These are phyloP conservation scores for Calonectria hongkongensis DNA, from an alignment of 2,329 filamentous ascomycete genomes.

Conservation along the genomic window DNA sequence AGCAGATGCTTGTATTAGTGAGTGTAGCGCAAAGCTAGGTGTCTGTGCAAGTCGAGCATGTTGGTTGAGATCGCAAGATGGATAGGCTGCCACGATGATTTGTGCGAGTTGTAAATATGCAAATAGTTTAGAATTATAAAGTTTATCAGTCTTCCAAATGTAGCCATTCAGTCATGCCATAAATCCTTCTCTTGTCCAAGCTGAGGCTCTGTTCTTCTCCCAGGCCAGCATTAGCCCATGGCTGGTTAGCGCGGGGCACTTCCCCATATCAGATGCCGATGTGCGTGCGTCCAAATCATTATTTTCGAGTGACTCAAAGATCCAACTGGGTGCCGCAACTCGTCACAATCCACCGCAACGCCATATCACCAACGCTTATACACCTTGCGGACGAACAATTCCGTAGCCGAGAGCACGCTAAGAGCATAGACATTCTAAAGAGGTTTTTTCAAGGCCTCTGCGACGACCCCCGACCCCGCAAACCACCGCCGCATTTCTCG, in stretches of 20 bases:
- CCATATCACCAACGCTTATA: conserved; percentile 6
- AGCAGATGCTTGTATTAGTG: no score
- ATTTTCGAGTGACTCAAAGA: conserved; percentile 61
- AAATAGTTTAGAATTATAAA: neutral
- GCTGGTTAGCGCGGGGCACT: conserved; percentile 60
- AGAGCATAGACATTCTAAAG: neutral
- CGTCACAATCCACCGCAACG: conserved; percentile 36
- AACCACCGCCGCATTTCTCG: conserved; percentile 27
- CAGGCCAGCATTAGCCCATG: conserved; percentile 37
- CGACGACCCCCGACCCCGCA: conserved; percentile 18
- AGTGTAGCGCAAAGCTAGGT: no score
- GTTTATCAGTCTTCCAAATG: neutral
- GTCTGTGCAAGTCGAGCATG: no score
- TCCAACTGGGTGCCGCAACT: conserved; percentile 39
- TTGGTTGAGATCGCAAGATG: no score
- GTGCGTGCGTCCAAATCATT: conserved; percentile 47
- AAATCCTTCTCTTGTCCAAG: neutral
- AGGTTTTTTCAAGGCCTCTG: neutral
- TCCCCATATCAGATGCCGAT: conserved; percentile 49
- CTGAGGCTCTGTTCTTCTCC: conserved; percentile 33
- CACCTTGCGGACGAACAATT: conserved; percentile 16
- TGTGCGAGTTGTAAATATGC: no score
- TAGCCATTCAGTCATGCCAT: neutral
- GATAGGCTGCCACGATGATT: no score
- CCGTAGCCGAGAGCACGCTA: neutral